Evolutionary conservation across 1,284 basidiomycete genomes (phyloP), one percentile per base, ranked within the genome.

Genomic region (Heterobasidion irregulare): DNA sequence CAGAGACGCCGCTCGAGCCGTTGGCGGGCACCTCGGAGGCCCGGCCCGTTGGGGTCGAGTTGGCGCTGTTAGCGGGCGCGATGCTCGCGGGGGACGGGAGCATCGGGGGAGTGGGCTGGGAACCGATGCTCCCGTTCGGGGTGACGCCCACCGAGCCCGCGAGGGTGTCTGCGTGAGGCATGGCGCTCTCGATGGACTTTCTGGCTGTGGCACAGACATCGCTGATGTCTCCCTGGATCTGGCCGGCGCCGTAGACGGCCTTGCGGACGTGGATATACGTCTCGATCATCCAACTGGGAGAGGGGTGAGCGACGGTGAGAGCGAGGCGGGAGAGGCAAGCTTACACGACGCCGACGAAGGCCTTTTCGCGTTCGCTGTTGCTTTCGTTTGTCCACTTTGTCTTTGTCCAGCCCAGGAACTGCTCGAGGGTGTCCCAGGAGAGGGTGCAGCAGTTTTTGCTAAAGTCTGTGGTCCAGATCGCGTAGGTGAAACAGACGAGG

Each of bases 321-420:
- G 62, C 60, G 62, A 41, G 58, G 53, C 57, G 52, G 57, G 53
- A 58, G 47, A 60, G 35, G 55, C 59, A 56, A 52, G 68, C 86
- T 75, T 78, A 88, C 86, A 89, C 85, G 69, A 89, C 75, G 58
- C 86, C 86, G 61, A 84, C 66, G 54, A 89, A 83, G 44, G 84
- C 84, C 70, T 80, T 82, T 71, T 89, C 86, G 47, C 81, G 78
- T 63, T 88, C 85, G 57, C 79, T 79, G 26, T 75, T 75, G 63
- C 82, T 78, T 62, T 84, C 82, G 53, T 73, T 68, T 18, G 72
- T 70, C 86, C 86, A 86, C 62, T 86, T 84, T 62, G 72, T 69
- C 68, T 82, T 85, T 61, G 80, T 84, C 79, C 80, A 84, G n/a
- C 68, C 67, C 16, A 88, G 70, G 61, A 84, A 86, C 1, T 75